Conservation (phyloP, 768 basidiomycete genomes). For the Tylopilus balloui region DNA sequence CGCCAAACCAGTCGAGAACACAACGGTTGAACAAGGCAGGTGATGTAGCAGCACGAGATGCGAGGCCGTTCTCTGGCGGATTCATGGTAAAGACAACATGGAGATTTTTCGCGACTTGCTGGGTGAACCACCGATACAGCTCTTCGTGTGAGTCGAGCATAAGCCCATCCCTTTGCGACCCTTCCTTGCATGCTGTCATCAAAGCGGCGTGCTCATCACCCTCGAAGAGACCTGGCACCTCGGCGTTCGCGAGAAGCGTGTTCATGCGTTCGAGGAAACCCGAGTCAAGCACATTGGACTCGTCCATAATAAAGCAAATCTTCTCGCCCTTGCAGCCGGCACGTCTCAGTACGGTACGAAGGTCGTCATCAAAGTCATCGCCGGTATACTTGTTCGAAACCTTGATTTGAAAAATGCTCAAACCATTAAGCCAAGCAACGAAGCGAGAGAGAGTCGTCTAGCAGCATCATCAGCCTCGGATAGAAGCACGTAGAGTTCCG, state of each 20-base stretch:
- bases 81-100: conserved; percentile 99
- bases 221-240: conserved; percentile 99
- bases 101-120: conserved; percentile 95
- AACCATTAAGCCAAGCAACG: conserved; percentile 99
- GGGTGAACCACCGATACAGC: conserved; percentile 97
- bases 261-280: conserved; percentile 99
- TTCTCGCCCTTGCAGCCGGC: conserved; percentile 98
- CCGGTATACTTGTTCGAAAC: conserved; percentile 99
- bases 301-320: conserved; percentile 99
- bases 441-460: conserved; percentile 97
- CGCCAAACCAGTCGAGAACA: conserved; percentile 99
- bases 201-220: conserved; percentile 98
- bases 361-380: conserved; percentile 97
- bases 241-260: conserved; percentile 97
- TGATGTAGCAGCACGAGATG: conserved; percentile 93
- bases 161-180: conserved; percentile 95
- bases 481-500: neutral
- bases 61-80: conserved; percentile 92
- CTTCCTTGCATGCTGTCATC: conserved; percentile 99
- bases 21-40: conserved; percentile 99
- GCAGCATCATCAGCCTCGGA: conserved; percentile 11
- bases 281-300: conserved; percentile 97
- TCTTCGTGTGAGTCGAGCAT: conserved; percentile 99
- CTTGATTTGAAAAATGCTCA: conserved; percentile 99
- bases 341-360: conserved; percentile 90